Conservation (phyloP, 345 rosid species). For the Aquilaria yunnanensis region DNA sequence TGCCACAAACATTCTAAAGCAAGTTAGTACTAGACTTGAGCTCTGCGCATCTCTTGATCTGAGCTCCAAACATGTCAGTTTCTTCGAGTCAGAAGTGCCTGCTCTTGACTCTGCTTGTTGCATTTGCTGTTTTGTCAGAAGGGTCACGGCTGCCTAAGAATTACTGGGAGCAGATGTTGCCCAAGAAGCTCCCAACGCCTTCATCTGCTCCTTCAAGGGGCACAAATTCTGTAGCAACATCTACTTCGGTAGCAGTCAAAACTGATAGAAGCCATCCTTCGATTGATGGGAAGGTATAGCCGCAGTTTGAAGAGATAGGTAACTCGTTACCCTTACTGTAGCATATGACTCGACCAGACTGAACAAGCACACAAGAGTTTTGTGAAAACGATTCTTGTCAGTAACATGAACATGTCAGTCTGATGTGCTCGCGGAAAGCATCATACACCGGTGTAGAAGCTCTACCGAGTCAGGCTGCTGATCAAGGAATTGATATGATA, state of each 20-base stretch:
- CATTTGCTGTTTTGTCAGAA: conserved; percentile 35
- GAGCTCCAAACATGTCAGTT: conserved; percentile 24
- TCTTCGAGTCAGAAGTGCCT: conserved; percentile 36
- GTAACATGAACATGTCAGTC: conserved; percentile 1
- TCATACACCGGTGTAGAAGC: conserved; percentile 7
- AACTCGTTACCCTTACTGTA: conserved; percentile 17
- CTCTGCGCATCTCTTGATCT: conserved; percentile 18
- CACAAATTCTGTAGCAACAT: conserved; percentile 55
- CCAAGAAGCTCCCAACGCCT: conserved; percentile 74
- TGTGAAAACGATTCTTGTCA: conserved; percentile 15
- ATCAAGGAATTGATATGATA: conserved; percentile 6
- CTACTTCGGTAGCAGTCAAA: conserved; percentile 31
- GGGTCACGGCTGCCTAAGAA: conserved; percentile 60
- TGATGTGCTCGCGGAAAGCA: conserved; percentile 14
- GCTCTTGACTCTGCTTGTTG: conserved; percentile 32
- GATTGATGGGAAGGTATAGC: conserved; percentile 50
- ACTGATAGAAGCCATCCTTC: conserved; percentile 31
- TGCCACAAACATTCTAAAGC: conserved; percentile 36
- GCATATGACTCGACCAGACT: conserved; percentile 2
- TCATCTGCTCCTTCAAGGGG: conserved; percentile 87
- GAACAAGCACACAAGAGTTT: conserved; percentile 12
- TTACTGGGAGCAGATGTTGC: conserved; percentile 77
- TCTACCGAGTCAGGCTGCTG: neutral
- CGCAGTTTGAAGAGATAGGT: conserved; percentile 10
- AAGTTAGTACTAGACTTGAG: conserved; percentile 12